Base-by-base conservation (phyloP, 140 eudicot species). In the Bidens hawaiensis region DNA sequence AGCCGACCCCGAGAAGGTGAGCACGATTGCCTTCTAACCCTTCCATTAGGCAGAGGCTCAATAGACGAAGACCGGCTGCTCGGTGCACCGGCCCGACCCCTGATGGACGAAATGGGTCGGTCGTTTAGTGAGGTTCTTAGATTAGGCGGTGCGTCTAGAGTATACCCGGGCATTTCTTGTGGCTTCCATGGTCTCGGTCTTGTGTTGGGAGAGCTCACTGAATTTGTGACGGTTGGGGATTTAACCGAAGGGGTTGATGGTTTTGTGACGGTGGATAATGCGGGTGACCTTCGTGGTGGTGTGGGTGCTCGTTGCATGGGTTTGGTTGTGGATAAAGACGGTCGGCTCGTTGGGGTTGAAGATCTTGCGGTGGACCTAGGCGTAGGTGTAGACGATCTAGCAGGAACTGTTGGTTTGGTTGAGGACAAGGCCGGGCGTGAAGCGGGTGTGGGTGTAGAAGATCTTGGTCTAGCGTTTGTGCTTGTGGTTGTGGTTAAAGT, bases 1-100 rank as follows among this genome's bases (percentile, higher is more conserved):
- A 95, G 87, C 42, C 99, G 77, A 11, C 95, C 99, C 72, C 99
- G 82, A 0, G 95, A 80, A 53, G 99, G 99, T 42, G 99, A 91
- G 63, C 96, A 84, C 1, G 99, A 91, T 27, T 91, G 99, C 34
- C 99, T 84, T 69, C 96, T 85, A 18, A 78, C 81, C 73, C 95
- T 80, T 19, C 96, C 93, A 43, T 69, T 85, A 4, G 90, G 67
- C 5, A 43, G 72, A 0, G 99, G 99, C 63, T 91, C 99, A 11
- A 91, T 65, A 8, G 99, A 91, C 1, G 96, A 75, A 46, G 99
- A 91, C 10, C 96, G 84, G 11, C 81, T 76, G 46, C 83, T 77
- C 12, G 94, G 91, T 28, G 81, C 95, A 33, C 91, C 96, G 30
- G 99, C 83, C 73, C 96, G 69, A 15, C 95, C 96, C 72, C 99